Base-by-base conservation (phyloP, 176 grass and related monocot genomes). In the Phoenix dactylifera region DNA sequence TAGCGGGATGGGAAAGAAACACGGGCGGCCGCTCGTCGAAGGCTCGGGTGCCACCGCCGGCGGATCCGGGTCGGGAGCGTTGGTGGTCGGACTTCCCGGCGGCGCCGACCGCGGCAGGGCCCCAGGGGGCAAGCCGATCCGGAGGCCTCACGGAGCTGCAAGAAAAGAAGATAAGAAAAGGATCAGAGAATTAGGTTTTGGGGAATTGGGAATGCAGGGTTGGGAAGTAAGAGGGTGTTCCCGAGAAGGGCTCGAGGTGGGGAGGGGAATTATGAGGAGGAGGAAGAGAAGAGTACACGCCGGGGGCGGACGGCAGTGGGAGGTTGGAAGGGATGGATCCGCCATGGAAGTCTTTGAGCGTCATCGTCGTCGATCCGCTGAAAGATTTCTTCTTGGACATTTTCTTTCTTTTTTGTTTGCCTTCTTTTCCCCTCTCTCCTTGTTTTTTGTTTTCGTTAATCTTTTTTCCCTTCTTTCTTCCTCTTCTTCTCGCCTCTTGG, bases 251-350 rank as follows among this genome's bases (percentile, higher is more conserved):
- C 35, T 44, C 9, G 35, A 0, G 29, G 6, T 10, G 35, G 10
- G 7, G 35, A 2, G 35, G 35, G 35, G 10, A 2, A 44, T 44
- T 44, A 44, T 44, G 9, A 7, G 1, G 6, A 44, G 35, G 9
- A 44, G 32, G 32, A 39, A 9, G 30, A 70, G 56, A 26, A 24
- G 3, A 68, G 86, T 88, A 88, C 84, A 84, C 70, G 76, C 84
- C 81, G 12, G 88, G 87, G 9, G 93, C 93, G 56, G 93, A 98
- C 55, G 93, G 93, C 18, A 98, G 85, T 26, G 79, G 72, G 55
- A 88, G 87, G 65, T 97, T 84, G 73, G 92, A 97, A 29, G 92
- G 92, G 75, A 97, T 97, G 66, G 92, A 88, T 52, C 92, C 87
- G 59, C 87, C 92, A 72, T 97, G 92, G 87, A 97, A 97, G 73